Evolutionary conservation across 371 early-diverging fungal species (phyloP).

Genomic region (Thermomucor indicae-seudaticae): DNA sequence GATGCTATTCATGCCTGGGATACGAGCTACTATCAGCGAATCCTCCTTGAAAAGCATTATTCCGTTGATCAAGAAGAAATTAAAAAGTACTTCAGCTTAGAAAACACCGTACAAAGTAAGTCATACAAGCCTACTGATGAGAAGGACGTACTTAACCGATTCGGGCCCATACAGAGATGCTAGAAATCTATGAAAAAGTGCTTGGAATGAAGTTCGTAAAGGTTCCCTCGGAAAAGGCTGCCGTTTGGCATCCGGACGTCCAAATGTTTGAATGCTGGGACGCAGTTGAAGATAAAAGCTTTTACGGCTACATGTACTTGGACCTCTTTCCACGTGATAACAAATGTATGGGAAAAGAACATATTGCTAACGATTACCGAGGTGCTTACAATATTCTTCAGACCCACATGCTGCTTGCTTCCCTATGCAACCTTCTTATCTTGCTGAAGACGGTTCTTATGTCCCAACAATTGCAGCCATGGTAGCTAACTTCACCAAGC

Average conservation of each 20-base stretch:
- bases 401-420: conserved; percentile 74
- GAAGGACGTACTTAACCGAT: neutral
- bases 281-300: conserved; percentile 42
- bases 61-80: conserved; percentile 73
- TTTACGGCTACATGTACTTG: conserved; percentile 76
- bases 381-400: conserved; percentile 18
- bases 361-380: neutral
- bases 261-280: conserved; percentile 68
- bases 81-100: conserved; percentile 75
- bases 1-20: conserved; percentile 71
- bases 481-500: conserved; percentile 82
- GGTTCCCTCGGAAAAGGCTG: conserved; percentile 49
- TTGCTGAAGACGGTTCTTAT: conserved; percentile 41
- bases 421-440: conserved; percentile 63
- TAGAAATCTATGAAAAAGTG: conserved; percentile 68
- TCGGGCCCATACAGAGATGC: conserved; percentile 43
- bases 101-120: conserved; percentile 41
- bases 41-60: conserved; percentile 68
- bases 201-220: conserved; percentile 62
- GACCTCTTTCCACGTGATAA: conserved; percentile 78
- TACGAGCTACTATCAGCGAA: conserved; percentile 67
- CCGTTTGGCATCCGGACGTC: conserved; percentile 72
- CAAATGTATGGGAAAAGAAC: conserved; percentile 39
- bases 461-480: conserved; percentile 75
- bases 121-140: neutral